Percentiles rank a stretch among this genome's conserved stretches.
These are phyloP conservation scores for Candida tropicalis DNA, from an alignment of 1,139 yeast species.

Conservation along the genomic window DNA sequence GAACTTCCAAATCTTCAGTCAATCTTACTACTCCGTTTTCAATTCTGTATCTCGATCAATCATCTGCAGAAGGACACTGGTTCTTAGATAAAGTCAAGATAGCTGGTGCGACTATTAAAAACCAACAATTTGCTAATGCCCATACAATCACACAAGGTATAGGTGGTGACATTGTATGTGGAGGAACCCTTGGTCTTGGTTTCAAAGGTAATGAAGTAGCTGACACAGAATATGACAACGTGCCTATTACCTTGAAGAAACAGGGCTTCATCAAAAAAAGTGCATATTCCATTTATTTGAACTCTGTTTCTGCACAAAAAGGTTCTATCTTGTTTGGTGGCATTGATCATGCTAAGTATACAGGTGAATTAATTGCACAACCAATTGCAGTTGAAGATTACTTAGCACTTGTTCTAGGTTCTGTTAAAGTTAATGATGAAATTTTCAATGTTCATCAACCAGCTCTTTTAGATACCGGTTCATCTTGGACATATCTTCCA, in stretches of 20 bases:
- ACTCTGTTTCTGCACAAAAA: constrained; percentile 21
- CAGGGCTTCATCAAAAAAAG: constrained; percentile 51
- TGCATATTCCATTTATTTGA: constrained; percentile 40
- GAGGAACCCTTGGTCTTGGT: constrained; percentile 26
- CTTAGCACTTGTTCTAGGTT: constrained; percentile 6
- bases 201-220: constrained; percentile 15
- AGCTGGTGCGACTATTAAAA: constrained; percentile 15
- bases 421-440: background rate
- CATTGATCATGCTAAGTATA: constrained; percentile 29
- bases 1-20: constrained; percentile 9
- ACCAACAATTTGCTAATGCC: constrained; percentile 22
- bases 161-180: constrained; percentile 11
- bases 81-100: constrained; percentile 39
- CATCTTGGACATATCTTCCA: constrained; percentile 32
- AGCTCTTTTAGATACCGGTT: constrained; percentile 26
- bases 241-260: constrained; percentile 30
- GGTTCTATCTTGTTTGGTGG: constrained; percentile 36
- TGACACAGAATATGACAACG: constrained; percentile 27
- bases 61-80: constrained; percentile 55
- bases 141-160: background rate
- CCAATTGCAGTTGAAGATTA: constrained; percentile 9
- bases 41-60: constrained; percentile 17
- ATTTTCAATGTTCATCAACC: background rate
- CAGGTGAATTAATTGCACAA: constrained; percentile 21
- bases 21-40: constrained; percentile 12